Evolutionary conservation across 1,139 yeast species (phyloP), one percentile per base, ranked within the genome.

Genomic region (Suhomyces yuchorum): DNA sequence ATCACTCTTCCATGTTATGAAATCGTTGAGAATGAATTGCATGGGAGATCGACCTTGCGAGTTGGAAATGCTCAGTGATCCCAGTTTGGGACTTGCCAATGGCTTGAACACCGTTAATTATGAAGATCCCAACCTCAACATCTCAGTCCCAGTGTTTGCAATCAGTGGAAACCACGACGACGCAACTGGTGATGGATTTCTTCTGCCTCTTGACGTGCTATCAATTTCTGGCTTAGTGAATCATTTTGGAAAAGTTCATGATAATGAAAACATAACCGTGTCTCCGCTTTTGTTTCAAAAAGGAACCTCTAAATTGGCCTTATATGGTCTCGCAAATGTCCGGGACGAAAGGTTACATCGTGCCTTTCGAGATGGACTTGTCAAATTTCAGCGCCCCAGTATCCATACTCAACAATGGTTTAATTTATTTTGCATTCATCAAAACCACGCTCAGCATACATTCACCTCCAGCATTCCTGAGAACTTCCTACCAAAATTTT

Each of bases 131-230:
- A 90, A 93, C 65, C 68, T 90, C 51, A 93, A 93, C 64, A 85
- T 93, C 2, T 84, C 96, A 0, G 80, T 91, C n/a, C 99, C 99
- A 0, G 81, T 93, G 18, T 91, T 93, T 73, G 95, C 95, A 9
- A 93, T 95, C 8, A 84, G 93, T 49, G 99, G 99, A 3, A 93
- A 93, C 60, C 99, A 93, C 65, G 99, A 93, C 65, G 99, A 93
- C 67, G 91, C 97, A 1, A 88, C 97, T 0, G 99, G 99, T 0
- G 88, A 84, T 44, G 87, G 87, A 2, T 70, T 90, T 51, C 71
- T 93, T n/a, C 85, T 92, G 54, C 97, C 99, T 0, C 74, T 93
- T 73, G 99, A 93, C 64, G 71, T 95, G 3, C 69, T 95, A 15
- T 82, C 90, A 26, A 90, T 87, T 2, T 72, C 91, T 0, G 99